Conservation (phyloP, 495 filamentous ascomycete species). For the Bathelium albidoporum region DNA sequence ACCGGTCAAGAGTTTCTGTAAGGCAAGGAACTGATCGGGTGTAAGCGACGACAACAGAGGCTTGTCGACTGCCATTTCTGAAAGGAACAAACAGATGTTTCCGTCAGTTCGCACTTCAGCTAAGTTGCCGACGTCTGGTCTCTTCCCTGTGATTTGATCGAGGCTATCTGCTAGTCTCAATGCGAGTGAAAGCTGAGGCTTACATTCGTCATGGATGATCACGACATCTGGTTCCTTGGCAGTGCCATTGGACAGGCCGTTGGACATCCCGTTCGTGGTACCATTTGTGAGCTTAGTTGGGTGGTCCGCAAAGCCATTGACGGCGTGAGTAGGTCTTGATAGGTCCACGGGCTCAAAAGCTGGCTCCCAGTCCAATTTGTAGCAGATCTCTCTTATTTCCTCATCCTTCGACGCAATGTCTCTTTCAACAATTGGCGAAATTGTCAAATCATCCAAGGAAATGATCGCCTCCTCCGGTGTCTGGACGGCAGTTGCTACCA, state of each 20-base stretch:
- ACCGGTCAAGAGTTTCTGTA: not conserved
- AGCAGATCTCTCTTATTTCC: not conserved
- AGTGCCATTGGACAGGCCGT: not conserved
- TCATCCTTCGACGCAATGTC: not conserved
- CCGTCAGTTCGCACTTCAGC: not conserved
- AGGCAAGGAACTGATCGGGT: not conserved
- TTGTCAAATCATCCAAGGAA: not conserved
- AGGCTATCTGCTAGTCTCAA: not conserved
- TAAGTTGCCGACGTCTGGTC: not conserved
- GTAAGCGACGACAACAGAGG: not conserved
- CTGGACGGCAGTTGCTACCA: not conserved
- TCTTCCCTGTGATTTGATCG: not conserved
- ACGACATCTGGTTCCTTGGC: not conserved
- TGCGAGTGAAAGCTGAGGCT: not conserved
- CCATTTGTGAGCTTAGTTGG: not conserved
- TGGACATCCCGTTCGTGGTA: not conserved
- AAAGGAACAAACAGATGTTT: not conserved
- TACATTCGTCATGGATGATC: not conserved
- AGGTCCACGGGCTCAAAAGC: not conserved
- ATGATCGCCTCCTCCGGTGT: not conserved
- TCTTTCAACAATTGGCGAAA: not conserved
- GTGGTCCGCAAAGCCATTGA: not conserved
- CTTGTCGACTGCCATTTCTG: not conserved
- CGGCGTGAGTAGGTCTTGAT: not conserved
- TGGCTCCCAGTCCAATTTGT: not conserved